Evolutionary conservation across 1,139 yeast species (phyloP).

Genomic region (Candida tropicalis): DNA sequence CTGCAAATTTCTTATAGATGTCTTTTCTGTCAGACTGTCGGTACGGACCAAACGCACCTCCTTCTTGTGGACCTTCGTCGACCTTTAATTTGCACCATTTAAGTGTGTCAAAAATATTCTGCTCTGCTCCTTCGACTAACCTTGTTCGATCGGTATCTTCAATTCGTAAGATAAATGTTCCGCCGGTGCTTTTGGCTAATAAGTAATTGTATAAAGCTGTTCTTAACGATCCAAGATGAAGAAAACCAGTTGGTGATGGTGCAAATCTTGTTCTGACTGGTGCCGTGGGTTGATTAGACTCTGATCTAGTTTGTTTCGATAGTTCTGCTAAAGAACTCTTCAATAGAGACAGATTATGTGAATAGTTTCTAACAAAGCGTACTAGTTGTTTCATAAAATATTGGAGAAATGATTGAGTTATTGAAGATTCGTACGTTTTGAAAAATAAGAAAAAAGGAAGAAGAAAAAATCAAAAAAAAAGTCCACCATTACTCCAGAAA

Average conservation of each 20-base stretch:
- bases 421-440: not conserved
- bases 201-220: constrained; percentile 91
- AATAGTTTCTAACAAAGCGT: not conserved
- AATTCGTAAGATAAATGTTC: constrained; percentile 76
- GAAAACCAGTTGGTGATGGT: constrained; percentile 94
- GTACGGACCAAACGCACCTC: constrained; percentile 75
- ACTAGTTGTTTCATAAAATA: not conserved
- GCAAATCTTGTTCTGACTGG: constrained; percentile 95
- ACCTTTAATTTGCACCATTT: constrained; percentile 74
- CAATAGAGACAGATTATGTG: not conserved
- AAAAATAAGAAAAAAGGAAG: not conserved
- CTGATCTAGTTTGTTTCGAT: not conserved
- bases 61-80: constrained; percentile 82
- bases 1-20: constrained; percentile 63
- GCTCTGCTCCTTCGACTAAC: constrained; percentile 78
- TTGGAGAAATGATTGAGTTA: not conserved
- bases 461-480: not conserved
- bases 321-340: constrained; percentile 1
- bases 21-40: constrained; percentile 78
- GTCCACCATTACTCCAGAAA: not conserved
- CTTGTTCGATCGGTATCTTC: constrained; percentile 93
- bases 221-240: constrained; percentile 89
- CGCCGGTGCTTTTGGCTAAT: constrained; percentile 77
- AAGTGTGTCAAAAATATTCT: constrained; percentile 73
- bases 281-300: constrained; percentile 38